A percentile compares a stretch with the other conserved stretches of the same genome.
Evolutionary conservation across 148 eudicot genomes (phyloP).

Genomic region (Vaccinium vitisidaea): DNA sequence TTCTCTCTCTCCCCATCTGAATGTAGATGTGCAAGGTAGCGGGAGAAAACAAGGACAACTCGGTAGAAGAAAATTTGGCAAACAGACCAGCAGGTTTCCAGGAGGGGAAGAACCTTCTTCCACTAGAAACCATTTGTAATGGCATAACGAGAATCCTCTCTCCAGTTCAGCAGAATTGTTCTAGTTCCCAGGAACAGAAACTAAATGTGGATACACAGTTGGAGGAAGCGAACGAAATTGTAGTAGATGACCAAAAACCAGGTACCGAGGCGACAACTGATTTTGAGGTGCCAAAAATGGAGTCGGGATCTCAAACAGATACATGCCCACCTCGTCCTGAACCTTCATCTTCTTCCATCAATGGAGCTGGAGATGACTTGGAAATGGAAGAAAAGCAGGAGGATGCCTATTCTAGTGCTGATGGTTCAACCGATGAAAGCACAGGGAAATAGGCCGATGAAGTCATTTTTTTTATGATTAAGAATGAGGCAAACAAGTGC

Average conservation of each 20-base stretch:
- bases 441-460: constrained; percentile 16
- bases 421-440: constrained; percentile 16
- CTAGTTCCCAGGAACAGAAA: not conserved
- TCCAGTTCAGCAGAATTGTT: constrained; percentile 12
- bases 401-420: constrained; percentile 6
- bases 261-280: constrained; percentile 7
- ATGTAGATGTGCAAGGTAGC: constrained; percentile 58
- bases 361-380: constrained; percentile 23
- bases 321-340: not conserved
- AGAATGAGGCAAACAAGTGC: not conserved
- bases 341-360: constrained; percentile 12
- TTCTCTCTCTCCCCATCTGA: constrained; percentile 2
- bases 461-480: constrained; percentile 27
- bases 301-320: constrained; percentile 12
- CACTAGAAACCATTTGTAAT: constrained; percentile 33
- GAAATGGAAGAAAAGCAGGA: constrained; percentile 31
- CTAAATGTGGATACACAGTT: constrained; percentile 9
- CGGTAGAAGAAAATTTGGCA: constrained; percentile 32
- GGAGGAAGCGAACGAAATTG: not conserved
- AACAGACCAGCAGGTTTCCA: constrained; percentile 33
- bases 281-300: constrained; percentile 6
- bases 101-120: constrained; percentile 36
- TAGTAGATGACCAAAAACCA: constrained; percentile 12
- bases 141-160: constrained; percentile 41
- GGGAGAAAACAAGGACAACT: constrained; percentile 39